These are phyloP conservation scores for Albophoma yamanashiensis DNA, from an alignment of 2,329 filamentous ascomycete species.

Conservation along the genomic window DNA sequence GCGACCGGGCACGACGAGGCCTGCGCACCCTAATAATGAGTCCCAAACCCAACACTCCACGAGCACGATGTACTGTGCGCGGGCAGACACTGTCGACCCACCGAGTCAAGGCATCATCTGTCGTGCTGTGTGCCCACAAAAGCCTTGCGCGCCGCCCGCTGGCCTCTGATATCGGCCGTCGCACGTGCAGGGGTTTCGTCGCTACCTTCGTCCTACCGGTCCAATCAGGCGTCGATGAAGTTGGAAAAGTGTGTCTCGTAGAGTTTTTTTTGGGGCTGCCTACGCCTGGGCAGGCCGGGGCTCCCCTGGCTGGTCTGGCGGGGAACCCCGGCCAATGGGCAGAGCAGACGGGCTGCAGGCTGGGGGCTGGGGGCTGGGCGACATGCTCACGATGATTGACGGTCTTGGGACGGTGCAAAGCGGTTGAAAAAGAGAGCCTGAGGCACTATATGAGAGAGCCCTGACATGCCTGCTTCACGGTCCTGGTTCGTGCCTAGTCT, in stretches of 20 bases:
- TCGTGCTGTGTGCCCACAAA: not conserved
- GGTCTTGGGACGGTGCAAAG: no score
- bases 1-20: not conserved
- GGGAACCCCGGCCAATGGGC: constrained; percentile 1
- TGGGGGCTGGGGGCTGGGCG: no score
- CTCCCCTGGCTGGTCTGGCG: not conserved
- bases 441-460: no score
- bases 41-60: not conserved
- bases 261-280: not conserved
- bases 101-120: not conserved
- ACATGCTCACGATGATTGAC: not conserved
- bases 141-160: not conserved
- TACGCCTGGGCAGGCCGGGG: not conserved
- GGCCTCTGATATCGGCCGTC: constrained; percentile 22
- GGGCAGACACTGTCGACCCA: not conserved
- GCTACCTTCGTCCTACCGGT: constrained; percentile 12
- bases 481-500: not conserved
- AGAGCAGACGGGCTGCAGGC: not conserved
- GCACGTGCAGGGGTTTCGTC: constrained; percentile 18
- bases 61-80: not conserved
- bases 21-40: not conserved
- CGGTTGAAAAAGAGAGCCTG: not conserved
- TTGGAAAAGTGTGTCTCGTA: constrained; percentile 15
- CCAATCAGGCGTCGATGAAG: constrained; percentile 24
- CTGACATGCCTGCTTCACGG: no score